Conservation (phyloP, 1,284 basidiomycete species). For the Pisolithus thermaeus region DNA sequence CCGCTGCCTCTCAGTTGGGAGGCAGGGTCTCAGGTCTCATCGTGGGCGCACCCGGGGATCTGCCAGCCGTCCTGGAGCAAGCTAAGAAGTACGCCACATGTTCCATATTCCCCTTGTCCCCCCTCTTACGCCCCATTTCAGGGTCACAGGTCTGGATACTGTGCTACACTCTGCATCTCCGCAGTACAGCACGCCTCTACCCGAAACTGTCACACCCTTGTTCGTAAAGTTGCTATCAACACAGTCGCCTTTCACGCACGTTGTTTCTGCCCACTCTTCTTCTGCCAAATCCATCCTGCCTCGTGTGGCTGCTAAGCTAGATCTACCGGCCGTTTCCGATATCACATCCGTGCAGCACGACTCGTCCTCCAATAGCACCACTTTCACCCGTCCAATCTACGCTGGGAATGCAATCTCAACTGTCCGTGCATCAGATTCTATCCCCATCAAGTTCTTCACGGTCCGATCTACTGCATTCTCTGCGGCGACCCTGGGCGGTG, state of each 20-base stretch:
- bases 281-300: conserved; percentile 65
- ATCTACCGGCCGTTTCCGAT: conserved; percentile 87
- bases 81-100: conserved; percentile 65
- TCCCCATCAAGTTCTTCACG: conserved; percentile 91
- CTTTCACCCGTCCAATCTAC: conserved; percentile 93
- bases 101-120: background rate
- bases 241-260: conserved; percentile 70
- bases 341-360: conserved; percentile 83
- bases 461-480: conserved; percentile 94
- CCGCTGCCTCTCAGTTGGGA: conserved; percentile 82
- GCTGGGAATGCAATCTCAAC: conserved; percentile 98
- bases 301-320: conserved; percentile 83
- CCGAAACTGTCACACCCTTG: conserved; percentile 49
- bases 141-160: conserved; percentile 43
- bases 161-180: conserved; percentile 47
- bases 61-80: conserved; percentile 65
- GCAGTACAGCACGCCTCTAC: conserved; percentile 45
- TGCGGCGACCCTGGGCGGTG: conserved; percentile 52
- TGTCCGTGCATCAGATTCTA: conserved; percentile 68
- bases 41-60: conserved; percentile 68
- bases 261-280: conserved; percentile 67
- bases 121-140: conserved; percentile 19
- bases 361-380: conserved; percentile 60
- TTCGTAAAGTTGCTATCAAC: conserved; percentile 49
- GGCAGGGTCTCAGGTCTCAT: conserved; percentile 88